phyloP scores from a whole-genome alignment of 1,284 basidiomycete species.

The Ustilago crameri region DNA sequence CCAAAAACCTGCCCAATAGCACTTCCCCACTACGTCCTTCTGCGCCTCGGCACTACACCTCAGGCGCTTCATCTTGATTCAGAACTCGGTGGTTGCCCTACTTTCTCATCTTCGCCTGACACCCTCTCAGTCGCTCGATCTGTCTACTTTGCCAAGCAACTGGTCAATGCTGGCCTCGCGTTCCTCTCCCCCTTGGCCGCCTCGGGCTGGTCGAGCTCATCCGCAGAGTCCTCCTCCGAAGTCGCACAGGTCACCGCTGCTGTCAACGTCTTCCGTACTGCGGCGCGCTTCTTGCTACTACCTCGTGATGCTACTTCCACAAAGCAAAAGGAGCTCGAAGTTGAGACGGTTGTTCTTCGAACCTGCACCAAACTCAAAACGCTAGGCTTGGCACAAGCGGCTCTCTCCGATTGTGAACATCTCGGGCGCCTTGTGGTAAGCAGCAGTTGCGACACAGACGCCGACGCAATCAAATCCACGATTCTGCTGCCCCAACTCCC shows the following conservation, averaged over 20 bases:
- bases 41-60: slow-evolving; percentile 27
- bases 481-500: slow-evolving; percentile 20
- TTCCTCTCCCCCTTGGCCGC: slow-evolving; percentile 19
- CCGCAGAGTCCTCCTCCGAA: slow-evolving; percentile 1
- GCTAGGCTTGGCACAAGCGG: slow-evolving; percentile 13
- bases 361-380: slow-evolving; percentile 29
- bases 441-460: background rate
- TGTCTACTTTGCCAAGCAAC: slow-evolving; percentile 50
- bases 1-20: slow-evolving; percentile 6
- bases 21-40: slow-evolving; percentile 20
- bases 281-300: slow-evolving; percentile 28
- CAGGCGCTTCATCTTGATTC: slow-evolving; percentile 16
- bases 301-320: slow-evolving; percentile 10
- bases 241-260: slow-evolving; percentile 13
- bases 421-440: slow-evolving; percentile 11
- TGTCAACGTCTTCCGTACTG: slow-evolving; percentile 34
- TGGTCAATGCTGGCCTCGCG: slow-evolving; percentile 48
- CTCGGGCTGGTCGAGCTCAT: slow-evolving; percentile 27
- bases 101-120: slow-evolving; percentile 4
- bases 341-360: slow-evolving; percentile 40
- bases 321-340: slow-evolving; percentile 43
- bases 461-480: background rate
- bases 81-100: slow-evolving; percentile 5
- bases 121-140: slow-evolving; percentile 19
- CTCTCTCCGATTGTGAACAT: slow-evolving; percentile 21